Evolutionary conservation across 2,329 filamentous ascomycete genomes (phyloP).

Genomic region (Ophiostoma piceae): DNA sequence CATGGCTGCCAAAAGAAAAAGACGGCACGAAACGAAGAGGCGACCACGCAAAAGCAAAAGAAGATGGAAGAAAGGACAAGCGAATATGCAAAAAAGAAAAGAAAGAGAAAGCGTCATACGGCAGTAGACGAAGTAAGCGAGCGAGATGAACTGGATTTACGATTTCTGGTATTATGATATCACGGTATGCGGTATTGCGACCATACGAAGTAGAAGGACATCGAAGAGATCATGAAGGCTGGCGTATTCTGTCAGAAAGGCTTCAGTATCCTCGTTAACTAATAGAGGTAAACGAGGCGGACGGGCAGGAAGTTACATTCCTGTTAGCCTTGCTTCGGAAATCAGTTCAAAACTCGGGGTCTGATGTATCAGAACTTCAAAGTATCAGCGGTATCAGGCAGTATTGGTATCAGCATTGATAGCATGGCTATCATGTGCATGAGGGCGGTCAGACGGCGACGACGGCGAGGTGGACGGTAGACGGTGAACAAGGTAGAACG

Average conservation of each 20-base stretch:
- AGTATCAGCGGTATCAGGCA: no score
- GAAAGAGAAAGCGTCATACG: background rate
- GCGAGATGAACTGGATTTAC: background rate
- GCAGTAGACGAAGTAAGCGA: background rate
- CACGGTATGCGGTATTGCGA: background rate
- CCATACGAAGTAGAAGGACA: background rate
- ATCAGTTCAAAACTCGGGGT: no score
- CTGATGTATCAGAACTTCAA: no score
- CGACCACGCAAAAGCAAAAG: background rate
- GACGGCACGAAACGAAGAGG: background rate
- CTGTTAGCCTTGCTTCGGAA: background rate
- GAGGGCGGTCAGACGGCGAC: no score
- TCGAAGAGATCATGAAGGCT: background rate
- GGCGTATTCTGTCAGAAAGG: background rate
- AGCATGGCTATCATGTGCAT: no score
- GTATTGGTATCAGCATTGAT: background rate
- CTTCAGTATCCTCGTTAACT: background rate
- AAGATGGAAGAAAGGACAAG: background rate
- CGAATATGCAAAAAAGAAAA: background rate
- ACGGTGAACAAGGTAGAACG: conserved; percentile 4
- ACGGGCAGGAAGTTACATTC: background rate
- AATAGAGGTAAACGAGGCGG: background rate
- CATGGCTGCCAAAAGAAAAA: background rate
- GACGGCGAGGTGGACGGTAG: no score
- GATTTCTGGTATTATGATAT: background rate